Conservation (phyloP, 495 filamentous ascomycete species). For the Talaromyces proteolyticus region DNA sequence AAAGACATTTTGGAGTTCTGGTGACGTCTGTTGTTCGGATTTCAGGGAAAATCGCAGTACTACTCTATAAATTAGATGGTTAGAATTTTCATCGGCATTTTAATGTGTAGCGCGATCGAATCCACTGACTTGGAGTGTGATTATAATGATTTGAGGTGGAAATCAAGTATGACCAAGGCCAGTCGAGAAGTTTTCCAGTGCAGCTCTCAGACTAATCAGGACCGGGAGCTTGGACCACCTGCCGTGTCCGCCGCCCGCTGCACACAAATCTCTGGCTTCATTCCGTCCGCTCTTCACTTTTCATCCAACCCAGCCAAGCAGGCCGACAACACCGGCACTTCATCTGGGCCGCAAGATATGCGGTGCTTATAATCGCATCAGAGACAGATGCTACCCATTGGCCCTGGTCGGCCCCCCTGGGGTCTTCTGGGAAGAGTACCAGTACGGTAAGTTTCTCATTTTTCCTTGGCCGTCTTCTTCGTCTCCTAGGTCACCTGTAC, state of each 20-base stretch:
- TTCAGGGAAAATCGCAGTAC: not conserved
- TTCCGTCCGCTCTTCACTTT: constrained; percentile 9
- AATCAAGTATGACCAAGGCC: no score
- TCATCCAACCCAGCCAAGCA: constrained; percentile 1
- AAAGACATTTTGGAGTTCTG: constrained; percentile 81
- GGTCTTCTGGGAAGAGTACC: constrained; percentile 14
- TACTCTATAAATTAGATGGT: not conserved
- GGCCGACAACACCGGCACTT: no score
- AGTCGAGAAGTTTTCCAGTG: no score
- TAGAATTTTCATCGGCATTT: no score
- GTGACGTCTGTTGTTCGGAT: constrained; percentile 1
- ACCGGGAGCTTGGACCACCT: constrained; percentile 30
- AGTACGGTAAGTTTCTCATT: constrained; percentile 25
- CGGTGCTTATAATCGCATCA: no score
- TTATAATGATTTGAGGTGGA: no score
- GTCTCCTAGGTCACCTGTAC: not conserved
- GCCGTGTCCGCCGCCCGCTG: constrained; percentile 16
- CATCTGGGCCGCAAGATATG: no score
- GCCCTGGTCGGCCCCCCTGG: constrained; percentile 24
- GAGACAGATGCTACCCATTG: constrained; percentile 30
- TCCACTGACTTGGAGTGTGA: no score
- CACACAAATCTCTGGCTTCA: constrained; percentile 14
- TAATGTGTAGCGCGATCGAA: no score
- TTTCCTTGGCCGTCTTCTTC: constrained; percentile 8
- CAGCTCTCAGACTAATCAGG: no score